phyloP scores from a whole-genome alignment of 164 flowering plant species.

The Magnolia kwangsiensis region DNA sequence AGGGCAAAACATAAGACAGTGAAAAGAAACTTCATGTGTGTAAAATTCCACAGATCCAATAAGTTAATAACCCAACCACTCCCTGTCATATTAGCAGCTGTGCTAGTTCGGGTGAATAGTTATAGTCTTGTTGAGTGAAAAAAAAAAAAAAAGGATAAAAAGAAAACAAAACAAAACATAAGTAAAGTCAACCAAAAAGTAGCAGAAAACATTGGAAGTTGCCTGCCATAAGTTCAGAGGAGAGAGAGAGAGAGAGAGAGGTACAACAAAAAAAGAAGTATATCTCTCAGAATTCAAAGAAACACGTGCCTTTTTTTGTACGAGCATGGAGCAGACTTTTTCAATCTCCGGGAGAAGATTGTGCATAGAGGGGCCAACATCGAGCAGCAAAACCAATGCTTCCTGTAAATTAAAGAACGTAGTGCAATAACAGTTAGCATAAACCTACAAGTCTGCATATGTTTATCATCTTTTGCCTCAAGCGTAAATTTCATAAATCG shows the following conservation, averaged over 20 bases:
- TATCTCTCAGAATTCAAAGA: neutral
- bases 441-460: neutral
- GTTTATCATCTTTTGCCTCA: neutral
- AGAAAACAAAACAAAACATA: neutral
- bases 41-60: too few relatives aligned
- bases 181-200: neutral
- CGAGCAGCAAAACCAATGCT: conserved; percentile 61
- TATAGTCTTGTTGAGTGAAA: neutral
- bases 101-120: neutral
- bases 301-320: conserved; percentile 72
- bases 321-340: conserved; percentile 65
- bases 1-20: neutral
- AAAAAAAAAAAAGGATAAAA: neutral
- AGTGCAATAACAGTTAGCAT: neutral
- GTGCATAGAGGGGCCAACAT: conserved; percentile 91
- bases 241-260: neutral
- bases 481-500: neutral
- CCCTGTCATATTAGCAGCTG: neutral
- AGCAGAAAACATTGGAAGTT: neutral
- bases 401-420: conserved; percentile 43
- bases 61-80: neutral
- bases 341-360: conserved; percentile 60
- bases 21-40: neutral
- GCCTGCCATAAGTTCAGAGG: neutral
- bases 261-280: too few relatives aligned